A percentile compares a stretch with the other conserved stretches of the same genome.
Conservation (phyloP, 2,329 filamentous ascomycete genomes). For the Lasiodiplodia citricola region DNA sequence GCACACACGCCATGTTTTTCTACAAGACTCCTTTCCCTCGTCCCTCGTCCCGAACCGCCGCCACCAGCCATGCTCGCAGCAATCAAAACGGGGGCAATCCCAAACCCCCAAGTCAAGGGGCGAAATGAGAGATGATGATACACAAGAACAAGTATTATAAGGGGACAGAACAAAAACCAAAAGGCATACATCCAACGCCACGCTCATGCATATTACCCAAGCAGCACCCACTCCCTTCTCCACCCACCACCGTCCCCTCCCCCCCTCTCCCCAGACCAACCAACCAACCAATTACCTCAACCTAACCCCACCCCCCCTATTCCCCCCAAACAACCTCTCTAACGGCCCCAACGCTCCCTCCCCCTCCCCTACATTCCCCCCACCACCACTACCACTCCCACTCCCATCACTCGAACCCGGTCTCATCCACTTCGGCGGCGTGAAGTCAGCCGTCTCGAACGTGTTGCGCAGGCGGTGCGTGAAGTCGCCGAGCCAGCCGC, state of each 20-base stretch:
- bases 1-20: too few relatives aligned
- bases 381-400: constrained; percentile 27
- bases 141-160: not conserved
- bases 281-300: constrained; percentile 30
- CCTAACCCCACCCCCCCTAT: constrained; percentile 42
- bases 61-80: too few relatives aligned
- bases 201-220: not conserved
- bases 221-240: not conserved
- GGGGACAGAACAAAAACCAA: too few relatives aligned
- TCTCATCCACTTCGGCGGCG: constrained; percentile 81
- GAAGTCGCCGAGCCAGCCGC: constrained; percentile 83
- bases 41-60: too few relatives aligned
- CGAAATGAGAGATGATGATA: too few relatives aligned
- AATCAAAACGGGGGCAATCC: too few relatives aligned
- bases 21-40: too few relatives aligned
- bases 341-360: constrained; percentile 34
- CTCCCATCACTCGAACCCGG: constrained; percentile 2
- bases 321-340: constrained; percentile 40
- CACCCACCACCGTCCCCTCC: not conserved
- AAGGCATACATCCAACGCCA: not conserved
- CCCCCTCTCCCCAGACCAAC: not conserved
- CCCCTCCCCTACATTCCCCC: not conserved
- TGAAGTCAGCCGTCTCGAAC: constrained; percentile 70
- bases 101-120: too few relatives aligned
- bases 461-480: constrained; percentile 90